phyloP scores from a whole-genome alignment of 345 rosid genomes.

The Boechera divaricarpa region DNA sequence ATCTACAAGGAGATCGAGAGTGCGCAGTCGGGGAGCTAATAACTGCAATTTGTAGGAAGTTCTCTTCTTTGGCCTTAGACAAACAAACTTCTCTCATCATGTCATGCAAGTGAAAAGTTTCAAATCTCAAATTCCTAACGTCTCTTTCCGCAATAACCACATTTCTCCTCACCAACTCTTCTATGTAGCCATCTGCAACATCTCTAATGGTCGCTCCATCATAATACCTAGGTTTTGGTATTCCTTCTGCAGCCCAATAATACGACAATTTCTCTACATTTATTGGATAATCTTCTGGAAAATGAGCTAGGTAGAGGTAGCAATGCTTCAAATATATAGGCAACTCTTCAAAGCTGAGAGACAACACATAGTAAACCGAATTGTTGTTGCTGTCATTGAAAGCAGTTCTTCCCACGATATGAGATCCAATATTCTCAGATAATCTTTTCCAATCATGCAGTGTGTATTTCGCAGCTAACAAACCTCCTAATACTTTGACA shows the following conservation, averaged over 20 bases:
- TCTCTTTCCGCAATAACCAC: conserved; percentile 44
- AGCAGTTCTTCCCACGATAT: no score
- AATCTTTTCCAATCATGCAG: no score
- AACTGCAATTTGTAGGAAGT: not conserved
- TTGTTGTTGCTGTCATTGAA: not conserved
- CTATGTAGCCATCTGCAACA: conserved; percentile 23
- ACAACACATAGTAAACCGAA: not conserved
- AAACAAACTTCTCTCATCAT: conserved; percentile 40
- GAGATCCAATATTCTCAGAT: no score
- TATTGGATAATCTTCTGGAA: not conserved
- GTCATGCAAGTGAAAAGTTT: conserved; percentile 29
- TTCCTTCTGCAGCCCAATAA: conserved; percentile 55
- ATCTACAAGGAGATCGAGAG: not conserved
- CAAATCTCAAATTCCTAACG: not conserved
- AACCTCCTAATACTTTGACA: no score
- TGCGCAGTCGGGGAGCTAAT: not conserved
- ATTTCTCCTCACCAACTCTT: conserved; percentile 38
- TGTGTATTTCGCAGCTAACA: no score
- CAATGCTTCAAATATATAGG: not conserved
- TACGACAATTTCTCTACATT: not conserved
- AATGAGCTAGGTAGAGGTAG: not conserved
- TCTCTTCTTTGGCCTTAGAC: conserved; percentile 32
- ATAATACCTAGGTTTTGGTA: not conserved
- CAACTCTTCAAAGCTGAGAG: not conserved
- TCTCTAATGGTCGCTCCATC: conserved; percentile 34